phyloP scores from a whole-genome alignment of 2,329 filamentous ascomycete species.

The Trichoderma sp. region DNA sequence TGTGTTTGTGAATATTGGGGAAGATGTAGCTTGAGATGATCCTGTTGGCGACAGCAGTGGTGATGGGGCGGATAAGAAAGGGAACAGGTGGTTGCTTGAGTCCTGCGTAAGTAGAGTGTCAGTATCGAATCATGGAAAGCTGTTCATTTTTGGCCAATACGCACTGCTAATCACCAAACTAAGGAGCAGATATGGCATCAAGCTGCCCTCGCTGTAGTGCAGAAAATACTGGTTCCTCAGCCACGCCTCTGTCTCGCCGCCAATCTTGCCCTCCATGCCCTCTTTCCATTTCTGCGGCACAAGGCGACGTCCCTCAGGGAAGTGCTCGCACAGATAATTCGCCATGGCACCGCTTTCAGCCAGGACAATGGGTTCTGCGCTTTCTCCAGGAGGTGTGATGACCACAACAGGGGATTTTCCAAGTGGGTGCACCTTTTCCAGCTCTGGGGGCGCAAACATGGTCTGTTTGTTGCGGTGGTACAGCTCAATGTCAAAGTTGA shows the following conservation, averaged over 20 bases:
- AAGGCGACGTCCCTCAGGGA: slow-evolving; percentile 49
- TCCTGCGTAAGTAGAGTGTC: slow-evolving; percentile 35
- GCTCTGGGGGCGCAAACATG: slow-evolving; percentile 72
- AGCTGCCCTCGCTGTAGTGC: slow-evolving; percentile 82
- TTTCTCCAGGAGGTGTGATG: slow-evolving; percentile 53
- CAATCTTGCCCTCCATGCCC: slow-evolving; percentile 60
- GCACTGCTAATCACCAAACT: slow-evolving; percentile 61
- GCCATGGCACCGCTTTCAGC: slow-evolving; percentile 82
- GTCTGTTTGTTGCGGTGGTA: slow-evolving; percentile 70
- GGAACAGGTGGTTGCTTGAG: slow-evolving; percentile 53
- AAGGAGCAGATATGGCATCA: slow-evolving; percentile 74
- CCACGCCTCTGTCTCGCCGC: slow-evolving; percentile 65
- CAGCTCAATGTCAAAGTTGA: slow-evolving; percentile 78
- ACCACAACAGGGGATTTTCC: slow-evolving; percentile 84
- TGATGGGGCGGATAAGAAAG: slow-evolving; percentile 59
- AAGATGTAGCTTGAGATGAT: slow-evolving; percentile 48
- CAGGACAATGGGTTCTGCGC: slow-evolving; percentile 60
- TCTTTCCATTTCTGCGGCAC: slow-evolving; percentile 59
- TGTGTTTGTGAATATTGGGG: slow-evolving; percentile 54
- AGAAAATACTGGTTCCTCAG: slow-evolving; percentile 69
- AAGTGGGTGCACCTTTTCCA: slow-evolving; percentile 79
- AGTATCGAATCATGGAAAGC: background rate
- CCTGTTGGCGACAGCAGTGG: slow-evolving; percentile 48
- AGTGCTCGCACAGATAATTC: slow-evolving; percentile 78
- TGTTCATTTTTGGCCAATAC: slow-evolving; percentile 33